Base-by-base conservation (phyloP, 345 rosid genomes). In the Gossypium longicalyx region DNA sequence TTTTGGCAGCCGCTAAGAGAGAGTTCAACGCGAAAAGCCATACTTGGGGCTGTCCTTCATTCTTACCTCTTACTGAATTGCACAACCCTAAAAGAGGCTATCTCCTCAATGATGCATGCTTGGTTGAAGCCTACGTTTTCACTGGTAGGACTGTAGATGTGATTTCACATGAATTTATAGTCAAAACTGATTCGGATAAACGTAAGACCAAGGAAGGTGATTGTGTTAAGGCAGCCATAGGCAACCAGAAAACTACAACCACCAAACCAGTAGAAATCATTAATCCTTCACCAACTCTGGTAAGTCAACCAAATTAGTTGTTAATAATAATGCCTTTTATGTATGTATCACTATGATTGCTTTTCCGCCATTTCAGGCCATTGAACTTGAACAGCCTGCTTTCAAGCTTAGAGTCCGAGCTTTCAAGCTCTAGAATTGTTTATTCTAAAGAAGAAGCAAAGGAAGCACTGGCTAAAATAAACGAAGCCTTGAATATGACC, bases 41-140 rank as follows among this genome's bases (percentile, higher is more conserved):
- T 68, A 86, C 85, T 43, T 85, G 90, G 89, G 90, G 92, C 29
- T n/a, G n/a, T n/a, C n/a, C n/a, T 86, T 85, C 73, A 80, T 77
- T 88, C 76, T 83, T 86, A 87, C 81, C 86, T 51, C 90, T 88
- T 12, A 68, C 84, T 51, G 87, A 82, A 52, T 79, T 88, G 38
- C 82, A 82, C 77, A 80, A 86, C 49, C 86, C 90, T 25, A 59
- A 72, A 19, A 85, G 85, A 81, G 92, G 90, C 54, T 88, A 72
- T 77, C 77, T 86, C 44, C 84, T 83, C 75, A 83, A 86, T 76
- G 87, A 88, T 68, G 25, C 49, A n/a, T 64, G 25, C 49, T n/a
- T 43, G 43, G 9, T 64, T 10, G 49, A 64, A n/a, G 51, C 9
- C 6, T 0, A n/a, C 25, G 4, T 41, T 41, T 41, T 15, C 27